Percentiles rank a stretch among this genome's conserved stretches.
Conservation (phyloP, 2,329 filamentous ascomycete species). For the Leptographium flavum region DNA sequence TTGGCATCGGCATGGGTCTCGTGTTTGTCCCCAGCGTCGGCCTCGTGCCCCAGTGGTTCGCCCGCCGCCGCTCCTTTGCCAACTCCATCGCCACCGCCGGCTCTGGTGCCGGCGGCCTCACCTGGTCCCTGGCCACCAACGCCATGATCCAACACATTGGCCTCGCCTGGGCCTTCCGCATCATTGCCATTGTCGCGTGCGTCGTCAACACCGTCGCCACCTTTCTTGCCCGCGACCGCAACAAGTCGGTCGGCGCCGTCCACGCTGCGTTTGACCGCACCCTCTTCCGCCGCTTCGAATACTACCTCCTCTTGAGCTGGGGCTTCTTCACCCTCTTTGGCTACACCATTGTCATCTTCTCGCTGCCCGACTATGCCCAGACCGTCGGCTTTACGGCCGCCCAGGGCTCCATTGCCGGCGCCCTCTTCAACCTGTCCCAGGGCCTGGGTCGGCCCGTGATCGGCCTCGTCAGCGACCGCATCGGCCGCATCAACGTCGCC, state of each 20-base stretch:
- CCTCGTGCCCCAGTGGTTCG: conserved; percentile 63
- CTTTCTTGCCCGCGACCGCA: conserved; percentile 54
- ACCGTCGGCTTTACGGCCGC: conserved; percentile 50
- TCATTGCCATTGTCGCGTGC: conserved; percentile 48
- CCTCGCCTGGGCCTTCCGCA: conserved; percentile 52
- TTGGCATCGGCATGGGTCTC: conserved; percentile 68
- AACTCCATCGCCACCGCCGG: conserved; percentile 57
- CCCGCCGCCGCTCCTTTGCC: conserved; percentile 50
- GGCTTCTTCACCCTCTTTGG: conserved; percentile 59
- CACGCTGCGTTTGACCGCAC: conserved; percentile 51
- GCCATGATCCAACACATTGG: conserved; percentile 53
- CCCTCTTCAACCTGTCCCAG: conserved; percentile 54
- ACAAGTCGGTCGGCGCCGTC: conserved; percentile 52
- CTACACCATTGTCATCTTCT: conserved; percentile 67
- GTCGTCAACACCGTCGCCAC: conserved; percentile 49
- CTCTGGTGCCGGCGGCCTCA: conserved; percentile 58
- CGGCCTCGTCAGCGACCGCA: conserved; percentile 55
- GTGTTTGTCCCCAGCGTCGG: conserved; percentile 56
- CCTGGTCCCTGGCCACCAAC: conserved; percentile 53
- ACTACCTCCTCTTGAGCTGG: conserved; percentile 50
- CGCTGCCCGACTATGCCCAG: conserved; percentile 57
- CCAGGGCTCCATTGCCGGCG: conserved; percentile 58
- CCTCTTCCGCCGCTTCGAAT: conserved; percentile 48
- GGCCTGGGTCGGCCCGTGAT: conserved; percentile 57
- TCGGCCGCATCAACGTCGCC: conserved; percentile 63